Evolutionary conservation across 495 filamentous ascomycete genomes (phyloP), one percentile per base, ranked within the genome.

Genomic region (Arthonia radiata): DNA sequence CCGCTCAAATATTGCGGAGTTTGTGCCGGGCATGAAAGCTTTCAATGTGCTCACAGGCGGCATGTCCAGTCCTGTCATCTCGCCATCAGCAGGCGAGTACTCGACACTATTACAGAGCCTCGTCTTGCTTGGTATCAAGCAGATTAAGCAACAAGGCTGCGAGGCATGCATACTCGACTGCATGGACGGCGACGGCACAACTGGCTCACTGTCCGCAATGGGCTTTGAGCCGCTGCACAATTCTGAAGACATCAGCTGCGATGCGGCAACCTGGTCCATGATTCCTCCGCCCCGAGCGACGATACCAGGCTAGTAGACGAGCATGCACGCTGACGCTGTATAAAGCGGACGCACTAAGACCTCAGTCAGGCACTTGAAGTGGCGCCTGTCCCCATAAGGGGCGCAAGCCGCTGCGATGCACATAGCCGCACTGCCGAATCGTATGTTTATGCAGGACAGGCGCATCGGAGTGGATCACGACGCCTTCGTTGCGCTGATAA

Each of bases 181-280:
- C 58, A 67, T 75, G 42, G 67, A 72, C 31, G 58, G 61, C 12
- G 72, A 80, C 28, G 71, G 71, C 25, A 61, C 65, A 26, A 60
- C 66, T 31, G 77, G 81, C 37, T 64, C 63, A 30, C 44, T 86
- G 23, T 54, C 61, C 13, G 66, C 64, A 1, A 74, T 86, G 64
- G 76, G 77, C 4, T 83, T 81, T 32, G 67, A 56, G 23, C 61
- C 71, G 26, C 48, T 80, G 32, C 66, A 81, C 46, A 68, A 50
- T 26, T 86, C 74, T 37, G 77, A 86, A 42, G 75, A 86, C 47
- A 60, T 80, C 26, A 70, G 64, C 25, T 81, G 73, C 47, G 65
- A 74, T 28, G 68, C 71, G 13, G 65, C 71, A 18, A 72, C 60
- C 15, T 70, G 64, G 61, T 60, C 56, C 4, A 61, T 64, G 55